Conservation (phyloP, 2,329 filamentous ascomycete genomes). For the Zymoseptoria crescenta region DNA sequence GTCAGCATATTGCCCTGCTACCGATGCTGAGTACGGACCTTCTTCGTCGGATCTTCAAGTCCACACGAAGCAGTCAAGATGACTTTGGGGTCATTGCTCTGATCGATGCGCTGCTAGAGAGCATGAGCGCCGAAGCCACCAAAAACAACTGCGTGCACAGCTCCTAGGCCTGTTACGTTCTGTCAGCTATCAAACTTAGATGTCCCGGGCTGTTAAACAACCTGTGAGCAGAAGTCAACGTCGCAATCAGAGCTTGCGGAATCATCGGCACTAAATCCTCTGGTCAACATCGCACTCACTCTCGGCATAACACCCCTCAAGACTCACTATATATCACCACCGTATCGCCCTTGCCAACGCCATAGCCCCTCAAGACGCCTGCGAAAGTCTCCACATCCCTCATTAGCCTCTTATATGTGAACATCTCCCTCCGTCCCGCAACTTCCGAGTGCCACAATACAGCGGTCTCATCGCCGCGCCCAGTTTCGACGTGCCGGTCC, state of each 20-base stretch:
- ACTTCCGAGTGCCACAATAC: constrained; percentile 87
- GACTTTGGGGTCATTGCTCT: constrained; percentile 60
- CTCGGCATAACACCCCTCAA: neutral
- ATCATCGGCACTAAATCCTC: constrained; percentile 69
- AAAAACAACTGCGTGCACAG: constrained; percentile 89
- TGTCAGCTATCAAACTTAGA: neutral
- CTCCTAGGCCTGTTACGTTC: constrained; percentile 59
- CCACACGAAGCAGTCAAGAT: constrained; percentile 87
- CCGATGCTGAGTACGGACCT: constrained; percentile 47
- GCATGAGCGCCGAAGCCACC: constrained; percentile 78
- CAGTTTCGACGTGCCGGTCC: constrained; percentile 72
- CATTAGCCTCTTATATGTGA: constrained; percentile 67
- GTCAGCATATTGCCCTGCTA: neutral
- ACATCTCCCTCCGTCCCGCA: constrained; percentile 60
- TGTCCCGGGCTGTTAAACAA: neutral
- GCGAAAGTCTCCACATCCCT: constrained; percentile 75
- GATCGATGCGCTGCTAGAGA: constrained; percentile 81
- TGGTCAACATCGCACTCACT: neutral
- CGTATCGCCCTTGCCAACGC: constrained; percentile 74
- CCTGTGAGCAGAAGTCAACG: constrained; percentile 52
- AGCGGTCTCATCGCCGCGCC: constrained; percentile 65
- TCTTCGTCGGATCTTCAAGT: constrained; percentile 76
- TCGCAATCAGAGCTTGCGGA: constrained; percentile 76
- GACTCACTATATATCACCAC: constrained; percentile 67
- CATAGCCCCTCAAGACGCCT: constrained; percentile 72